Base-by-base conservation (phyloP, 768 basidiomycete species). In the Auricularia cornea region DNA sequence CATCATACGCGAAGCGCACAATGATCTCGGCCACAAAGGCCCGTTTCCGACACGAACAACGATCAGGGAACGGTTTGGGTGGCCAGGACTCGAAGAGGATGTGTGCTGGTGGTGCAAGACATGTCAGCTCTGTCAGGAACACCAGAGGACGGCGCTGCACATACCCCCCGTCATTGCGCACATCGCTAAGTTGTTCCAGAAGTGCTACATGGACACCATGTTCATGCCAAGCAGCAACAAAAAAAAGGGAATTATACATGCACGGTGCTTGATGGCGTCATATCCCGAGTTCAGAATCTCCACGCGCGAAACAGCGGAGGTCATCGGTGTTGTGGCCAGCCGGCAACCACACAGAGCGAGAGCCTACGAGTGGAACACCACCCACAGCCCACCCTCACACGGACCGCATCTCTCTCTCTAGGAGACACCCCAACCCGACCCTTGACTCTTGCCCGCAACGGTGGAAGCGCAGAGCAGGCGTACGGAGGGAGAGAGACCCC, bases 171-270 rank as follows among this genome's bases (percentile, higher is more conserved):
- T 64, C 0, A 68, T 75, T 3, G 62, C 72, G 0, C 62, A 60
- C 0, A 71, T 72, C 0, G 63, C 68, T 3, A 64, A 68, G 0
- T 60, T 77, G 3, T 75, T 77, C 44, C 32, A 66, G 0, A 54
- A 62, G 16, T 23, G 52, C 31, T 56, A 66, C n/a, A 61, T 66
- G n/a, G 66, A 67, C 26, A 59, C 61, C 2, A 62, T 66, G 60
- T 35, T 48, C 32, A 62, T 66, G 66, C 62, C 51, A 10, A 64
- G 59, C 0, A 70, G 76, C 0, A 68, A 69, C 2, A 71, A 76
- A 0, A 77, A 65, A 63, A 64, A 64, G 4, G 76, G 76, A 33
- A 64, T 81, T 20, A 65, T 81, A 0, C 78, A 75, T 23, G 74
- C 69, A 0, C 60, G 70, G 14, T 70, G 70, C 38, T 65, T 65